Conservation (phyloP, 805 yeast genomes). For the Pichia rugopelliculosa region DNA sequence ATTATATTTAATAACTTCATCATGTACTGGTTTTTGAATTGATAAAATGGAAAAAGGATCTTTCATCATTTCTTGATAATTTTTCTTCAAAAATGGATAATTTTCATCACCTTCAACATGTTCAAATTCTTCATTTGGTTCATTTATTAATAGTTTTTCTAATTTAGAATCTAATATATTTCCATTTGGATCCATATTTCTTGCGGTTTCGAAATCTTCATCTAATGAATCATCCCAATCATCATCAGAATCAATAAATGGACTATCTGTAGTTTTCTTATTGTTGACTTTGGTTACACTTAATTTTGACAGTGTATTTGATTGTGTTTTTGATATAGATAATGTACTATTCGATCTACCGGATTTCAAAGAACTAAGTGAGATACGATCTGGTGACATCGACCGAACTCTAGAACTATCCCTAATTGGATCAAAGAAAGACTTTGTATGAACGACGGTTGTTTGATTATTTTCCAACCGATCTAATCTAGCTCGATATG, state of each 20-base stretch:
- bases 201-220: background rate
- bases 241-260: conserved; percentile 7
- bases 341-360: conserved; percentile 7
- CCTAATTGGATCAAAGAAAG: conserved; percentile 10
- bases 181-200: background rate
- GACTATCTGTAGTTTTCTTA: background rate
- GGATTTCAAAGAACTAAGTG: background rate
- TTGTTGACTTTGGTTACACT: background rate
- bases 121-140: background rate
- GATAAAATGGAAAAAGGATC: conserved; percentile 36
- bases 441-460: conserved; percentile 6
- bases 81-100: conserved; percentile 22
- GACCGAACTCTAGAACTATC: conserved; percentile 8
- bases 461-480: conserved; percentile 8
- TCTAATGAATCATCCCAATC: conserved; percentile 11
- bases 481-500: conserved; percentile 8
- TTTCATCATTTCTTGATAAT: conserved; percentile 33
- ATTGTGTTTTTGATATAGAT: conserved; percentile 7
- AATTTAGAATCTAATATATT: conserved; percentile 1
- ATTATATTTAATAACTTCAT: conserved; percentile 48
- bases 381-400: conserved; percentile 7
- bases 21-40: conserved; percentile 23
- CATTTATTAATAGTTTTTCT: background rate
- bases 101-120: conserved; percentile 33
- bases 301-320: conserved; percentile 5